These are phyloP conservation scores for Suillus subalutaceus DNA, from an alignment of 768 basidiomycete species.

Conservation along the genomic window DNA sequence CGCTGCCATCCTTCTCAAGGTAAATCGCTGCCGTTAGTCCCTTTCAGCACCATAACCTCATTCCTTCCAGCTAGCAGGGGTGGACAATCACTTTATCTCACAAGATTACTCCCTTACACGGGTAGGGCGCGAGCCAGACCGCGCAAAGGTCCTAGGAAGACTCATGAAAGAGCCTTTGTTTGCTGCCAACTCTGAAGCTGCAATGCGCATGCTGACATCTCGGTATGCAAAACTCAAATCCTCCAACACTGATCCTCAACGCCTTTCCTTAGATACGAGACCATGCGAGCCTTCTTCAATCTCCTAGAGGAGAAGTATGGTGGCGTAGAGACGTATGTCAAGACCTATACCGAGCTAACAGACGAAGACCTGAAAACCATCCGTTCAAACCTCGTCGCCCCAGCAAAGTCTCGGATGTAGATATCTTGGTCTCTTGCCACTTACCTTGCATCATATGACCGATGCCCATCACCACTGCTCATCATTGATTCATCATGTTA, in stretches of 20 bases:
- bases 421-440: not conserved
- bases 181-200: conserved; percentile 71
- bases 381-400: conserved; percentile 55
- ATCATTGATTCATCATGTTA: not conserved
- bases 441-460: not conserved
- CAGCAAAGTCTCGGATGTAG: conserved; percentile 35
- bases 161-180: conserved; percentile 74
- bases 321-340: conserved; percentile 66
- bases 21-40: conserved; percentile 28
- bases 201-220: conserved; percentile 83
- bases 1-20: conserved; percentile 73
- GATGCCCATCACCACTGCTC: not conserved
- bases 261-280: conserved; percentile 55
- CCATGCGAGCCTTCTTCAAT: conserved; percentile 73
- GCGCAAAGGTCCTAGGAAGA: conserved; percentile 69
- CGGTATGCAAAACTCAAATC: conserved; percentile 45
- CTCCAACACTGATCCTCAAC: conserved; percentile 1
- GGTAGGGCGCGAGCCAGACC: conserved; percentile 78
- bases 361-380: conserved; percentile 66
- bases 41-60: not conserved
- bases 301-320: conserved; percentile 67
- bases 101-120: conserved; percentile 78
- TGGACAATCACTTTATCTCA: conserved; percentile 63
- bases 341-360: conserved; percentile 55
- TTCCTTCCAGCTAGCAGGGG: conserved; percentile 64